phyloP scores from a whole-genome alignment of 306 rosid genomes.

The Purshia tridentata region DNA sequence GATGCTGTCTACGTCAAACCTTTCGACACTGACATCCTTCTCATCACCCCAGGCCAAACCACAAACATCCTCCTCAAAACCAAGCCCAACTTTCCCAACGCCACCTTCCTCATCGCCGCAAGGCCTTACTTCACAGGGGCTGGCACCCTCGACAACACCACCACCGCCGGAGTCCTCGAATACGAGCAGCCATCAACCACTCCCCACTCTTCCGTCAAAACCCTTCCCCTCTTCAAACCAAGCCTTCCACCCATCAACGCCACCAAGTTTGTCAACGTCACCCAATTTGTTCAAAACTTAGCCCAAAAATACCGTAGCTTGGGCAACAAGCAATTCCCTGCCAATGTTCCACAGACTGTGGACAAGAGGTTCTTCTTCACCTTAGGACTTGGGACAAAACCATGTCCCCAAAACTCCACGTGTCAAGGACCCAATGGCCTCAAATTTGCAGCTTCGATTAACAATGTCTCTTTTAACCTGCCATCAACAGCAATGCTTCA shows the following conservation, averaged over 20 bases:
- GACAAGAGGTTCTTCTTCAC: slow-evolving; percentile 61
- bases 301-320: slow-evolving; percentile 48
- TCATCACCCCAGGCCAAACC: slow-evolving; percentile 80
- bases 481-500: slow-evolving; percentile 68
- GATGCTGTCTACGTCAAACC: slow-evolving; percentile 78
- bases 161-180: slow-evolving; percentile 59
- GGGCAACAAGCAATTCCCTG: slow-evolving; percentile 53
- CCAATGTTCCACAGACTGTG: slow-evolving; percentile 58
- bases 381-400: slow-evolving; percentile 68
- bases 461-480: slow-evolving; percentile 69
- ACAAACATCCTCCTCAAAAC: slow-evolving; percentile 60
- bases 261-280: slow-evolving; percentile 60
- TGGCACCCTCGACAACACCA: slow-evolving; percentile 70
- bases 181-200: slow-evolving; percentile 37
- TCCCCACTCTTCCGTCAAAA: background rate
- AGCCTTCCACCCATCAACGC: slow-evolving; percentile 65
- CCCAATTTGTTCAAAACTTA: slow-evolving; percentile 57
- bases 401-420: slow-evolving; percentile 68
- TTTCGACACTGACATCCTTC: slow-evolving; percentile 43
- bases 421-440: slow-evolving; percentile 83
- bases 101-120: slow-evolving; percentile 62
- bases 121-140: slow-evolving; percentile 62
- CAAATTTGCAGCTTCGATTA: slow-evolving; percentile 62
- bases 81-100: slow-evolving; percentile 48
- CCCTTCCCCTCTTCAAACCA: slow-evolving; percentile 44